Percentiles rank a stretch among this genome's conserved stretches.
These are phyloP conservation scores for Clavaria fumosa DNA, from an alignment of 768 basidiomycete genomes.

Conservation along the genomic window DNA sequence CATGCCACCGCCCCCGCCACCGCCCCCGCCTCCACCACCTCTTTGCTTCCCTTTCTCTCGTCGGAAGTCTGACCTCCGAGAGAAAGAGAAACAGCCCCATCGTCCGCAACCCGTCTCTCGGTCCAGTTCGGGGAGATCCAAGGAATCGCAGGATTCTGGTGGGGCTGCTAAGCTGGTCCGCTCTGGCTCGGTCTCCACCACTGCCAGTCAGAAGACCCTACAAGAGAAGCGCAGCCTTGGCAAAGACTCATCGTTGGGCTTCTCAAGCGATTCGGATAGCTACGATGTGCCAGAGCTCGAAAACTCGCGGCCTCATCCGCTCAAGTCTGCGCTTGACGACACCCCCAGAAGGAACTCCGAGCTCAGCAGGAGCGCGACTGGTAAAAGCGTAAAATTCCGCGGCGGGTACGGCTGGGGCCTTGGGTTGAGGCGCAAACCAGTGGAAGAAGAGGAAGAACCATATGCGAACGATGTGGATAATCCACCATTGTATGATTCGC, in stretches of 20 bases:
- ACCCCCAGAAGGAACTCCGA: slow-evolving; percentile 37
- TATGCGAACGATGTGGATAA: slow-evolving; percentile 11
- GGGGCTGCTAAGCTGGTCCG: slow-evolving; percentile 20
- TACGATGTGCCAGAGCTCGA: slow-evolving; percentile 34
- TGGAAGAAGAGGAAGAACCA: slow-evolving; percentile 25
- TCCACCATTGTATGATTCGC: slow-evolving; percentile 15
- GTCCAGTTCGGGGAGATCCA: slow-evolving; percentile 22
- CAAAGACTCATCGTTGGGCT: no score
- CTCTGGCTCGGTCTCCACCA: slow-evolving; percentile 29
- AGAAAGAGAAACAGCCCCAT: slow-evolving; percentile 11
- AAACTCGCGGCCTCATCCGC: slow-evolving; percentile 26
- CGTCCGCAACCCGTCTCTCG: slow-evolving; percentile 27
- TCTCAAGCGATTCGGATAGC: slow-evolving; percentile 45
- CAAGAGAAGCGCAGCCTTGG: no score
- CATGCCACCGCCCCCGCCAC: slow-evolving; percentile 16
- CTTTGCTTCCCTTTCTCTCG: slow-evolving; percentile 45
- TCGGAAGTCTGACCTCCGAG: slow-evolving; percentile 33
- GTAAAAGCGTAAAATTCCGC: slow-evolving; percentile 27
- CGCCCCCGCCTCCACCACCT: slow-evolving; percentile 38
- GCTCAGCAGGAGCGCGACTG: background rate
- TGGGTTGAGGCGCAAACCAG: slow-evolving; percentile 40
- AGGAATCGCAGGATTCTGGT: slow-evolving; percentile 9
- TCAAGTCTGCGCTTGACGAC: slow-evolving; percentile 23
- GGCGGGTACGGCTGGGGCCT: slow-evolving; percentile 56
- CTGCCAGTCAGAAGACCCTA: slow-evolving; percentile 26